Conservation (phyloP, 1,139 yeast species). For the Meyerozyma sp. region DNA sequence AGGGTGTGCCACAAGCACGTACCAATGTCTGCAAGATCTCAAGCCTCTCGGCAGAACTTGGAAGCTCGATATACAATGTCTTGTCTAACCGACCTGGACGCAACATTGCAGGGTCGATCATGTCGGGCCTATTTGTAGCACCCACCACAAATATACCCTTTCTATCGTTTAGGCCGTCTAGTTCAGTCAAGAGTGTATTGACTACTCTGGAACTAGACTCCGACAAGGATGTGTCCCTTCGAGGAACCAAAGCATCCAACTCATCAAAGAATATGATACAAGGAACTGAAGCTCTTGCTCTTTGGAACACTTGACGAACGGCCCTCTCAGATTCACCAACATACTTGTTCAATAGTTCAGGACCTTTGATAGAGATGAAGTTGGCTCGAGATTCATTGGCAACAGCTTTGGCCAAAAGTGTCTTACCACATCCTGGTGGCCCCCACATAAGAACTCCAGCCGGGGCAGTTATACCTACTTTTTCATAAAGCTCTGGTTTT, state of each 20-base stretch:
- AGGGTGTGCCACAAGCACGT: constrained; percentile 67
- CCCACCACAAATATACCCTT: constrained; percentile 92
- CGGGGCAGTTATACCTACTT: constrained; percentile 94
- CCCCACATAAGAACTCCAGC: constrained; percentile 99
- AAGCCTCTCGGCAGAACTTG: constrained; percentile 66
- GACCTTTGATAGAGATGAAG: constrained; percentile 92
- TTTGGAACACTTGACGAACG: constrained; percentile 86
- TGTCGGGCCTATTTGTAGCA: constrained; percentile 96
- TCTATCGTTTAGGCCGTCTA: constrained; percentile 91
- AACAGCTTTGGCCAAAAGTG: constrained; percentile 91
- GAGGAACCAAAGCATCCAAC: constrained; percentile 91
- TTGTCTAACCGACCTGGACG: constrained; percentile 96
- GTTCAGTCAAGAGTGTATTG: constrained; percentile 85
- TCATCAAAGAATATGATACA: constrained; percentile 96
- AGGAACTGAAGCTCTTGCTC: constrained; percentile 93
- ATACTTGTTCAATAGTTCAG: constrained; percentile 87
- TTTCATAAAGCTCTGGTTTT: constrained; percentile 82
- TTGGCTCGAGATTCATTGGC: constrained; percentile 96
- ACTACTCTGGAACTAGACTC: constrained; percentile 94
- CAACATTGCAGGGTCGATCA: constrained; percentile 97
- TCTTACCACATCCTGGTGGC: constrained; percentile 99
- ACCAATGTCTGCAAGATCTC: constrained; percentile 81
- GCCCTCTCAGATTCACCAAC: constrained; percentile 97
- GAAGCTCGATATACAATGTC: constrained; percentile 86
- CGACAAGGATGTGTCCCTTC: constrained; percentile 80